A percentile compares a stretch with the other conserved stretches of the same genome.
Conservation (phyloP, 169 alveolate species). For the Cryptosporidium tyzzeri region DNA sequence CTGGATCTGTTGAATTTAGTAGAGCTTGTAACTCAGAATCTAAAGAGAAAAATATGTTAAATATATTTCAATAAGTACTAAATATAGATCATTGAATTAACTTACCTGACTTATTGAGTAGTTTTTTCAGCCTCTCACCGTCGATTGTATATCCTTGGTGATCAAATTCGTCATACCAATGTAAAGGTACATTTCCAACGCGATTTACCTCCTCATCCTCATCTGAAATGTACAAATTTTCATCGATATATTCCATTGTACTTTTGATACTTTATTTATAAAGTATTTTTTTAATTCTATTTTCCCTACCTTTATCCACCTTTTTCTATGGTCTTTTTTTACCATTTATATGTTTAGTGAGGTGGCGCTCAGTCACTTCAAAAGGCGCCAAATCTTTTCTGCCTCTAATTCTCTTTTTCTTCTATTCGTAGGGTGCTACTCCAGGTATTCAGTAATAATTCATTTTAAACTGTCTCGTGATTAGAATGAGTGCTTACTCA, state of each 20-base stretch:
- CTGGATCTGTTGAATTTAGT: conserved; percentile 89
- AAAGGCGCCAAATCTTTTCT: conserved; percentile 10
- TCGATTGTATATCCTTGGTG: conserved; percentile 90
- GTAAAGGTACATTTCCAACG: conserved; percentile 89
- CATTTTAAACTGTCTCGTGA: not conserved
- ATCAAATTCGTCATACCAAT: conserved; percentile 90
- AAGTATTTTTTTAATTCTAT: not conserved
- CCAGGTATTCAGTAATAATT: not conserved
- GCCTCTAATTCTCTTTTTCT: not conserved
- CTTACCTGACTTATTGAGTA: conserved; percentile 82
- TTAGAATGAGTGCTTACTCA: too few relatives aligned
- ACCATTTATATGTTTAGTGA: not conserved
- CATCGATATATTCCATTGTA: conserved; percentile 36
- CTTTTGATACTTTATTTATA: not conserved
- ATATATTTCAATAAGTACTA: conserved; percentile 22
- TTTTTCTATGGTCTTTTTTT: conserved; percentile 34
- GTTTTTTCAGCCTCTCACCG: conserved; percentile 85
- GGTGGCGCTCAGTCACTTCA: not conserved
- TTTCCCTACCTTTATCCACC: not conserved
- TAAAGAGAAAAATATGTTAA: conserved; percentile 6
- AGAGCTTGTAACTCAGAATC: conserved; percentile 82
- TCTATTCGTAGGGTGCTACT: not conserved
- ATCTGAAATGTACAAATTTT: conserved; percentile 72
- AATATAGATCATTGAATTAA: conserved; percentile 16
- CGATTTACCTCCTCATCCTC: conserved; percentile 78